Base-by-base conservation (phyloP, 768 basidiomycete genomes). In the Naganishia vaughanmartiniae region DNA sequence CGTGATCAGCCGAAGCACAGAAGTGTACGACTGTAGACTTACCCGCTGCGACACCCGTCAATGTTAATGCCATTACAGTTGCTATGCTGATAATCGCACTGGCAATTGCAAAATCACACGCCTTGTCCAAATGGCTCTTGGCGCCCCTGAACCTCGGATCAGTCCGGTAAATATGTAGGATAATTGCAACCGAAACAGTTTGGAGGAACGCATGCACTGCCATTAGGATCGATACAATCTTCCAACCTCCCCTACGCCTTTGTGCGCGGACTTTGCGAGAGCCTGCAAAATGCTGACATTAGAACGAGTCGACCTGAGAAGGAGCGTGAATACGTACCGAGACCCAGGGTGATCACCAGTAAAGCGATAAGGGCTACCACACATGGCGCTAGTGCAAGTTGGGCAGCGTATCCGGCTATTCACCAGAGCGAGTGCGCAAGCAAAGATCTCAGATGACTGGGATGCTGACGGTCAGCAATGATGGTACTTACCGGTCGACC, bases 171-270 rank as follows among this genome's bases (percentile, higher is more conserved):
- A 81, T 75, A 63, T 79, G 78, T 11, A 76, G 48, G 70, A 81
- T 78, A 58, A 81, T 58, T 24, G 76, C 71, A 70, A 79, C 70
- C 21, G 75, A 74, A 0, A 79, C 56, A 54, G 77, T 72, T 65
- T 81, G 80, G 2, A 81, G 70, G 3, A 77, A 31, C 33, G 74
- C 74, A 65, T 81, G 80, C n/a, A 81, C 75, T 36, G 73, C 30
- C 78, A 81, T 79, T 6, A 78, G 75, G 15, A 72, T 76, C 1
- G 77, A 77, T 4, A 81, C 80, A 28, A 81, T 74, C 69, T 78
- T 79, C 80, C 80, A 81, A 72, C 73, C 80, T 45, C 54, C 80
- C 54, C 39, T 76, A 75, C 71, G 71, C 15, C 71, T 56, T 56
- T 74, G 69, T 1, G 78, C 80, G 57, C 80, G 56, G 14, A 75